Evolutionary conservation across 202 grass and related monocot species (phyloP).

Genomic region (Carex arenaria): DNA sequence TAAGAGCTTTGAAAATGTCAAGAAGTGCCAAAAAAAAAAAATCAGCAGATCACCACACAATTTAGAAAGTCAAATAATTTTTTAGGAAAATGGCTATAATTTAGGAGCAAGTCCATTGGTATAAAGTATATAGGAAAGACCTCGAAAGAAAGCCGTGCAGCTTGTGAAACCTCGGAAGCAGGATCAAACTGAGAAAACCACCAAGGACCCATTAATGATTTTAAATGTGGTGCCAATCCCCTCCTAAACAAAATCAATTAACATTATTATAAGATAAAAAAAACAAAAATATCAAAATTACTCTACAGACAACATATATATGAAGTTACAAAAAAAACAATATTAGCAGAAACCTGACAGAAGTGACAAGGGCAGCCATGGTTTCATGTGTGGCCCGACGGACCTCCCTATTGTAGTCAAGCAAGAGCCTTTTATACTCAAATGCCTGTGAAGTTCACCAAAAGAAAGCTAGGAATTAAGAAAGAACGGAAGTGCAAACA

Average conservation of each 20-base stretch:
- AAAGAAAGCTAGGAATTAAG: constrained; percentile 4
- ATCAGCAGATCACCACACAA: not conserved
- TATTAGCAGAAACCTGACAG: constrained; percentile 56
- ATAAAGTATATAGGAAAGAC: constrained; percentile 38
- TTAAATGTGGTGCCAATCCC: constrained; percentile 83
- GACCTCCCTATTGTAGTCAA: constrained; percentile 94
- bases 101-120: not conserved
- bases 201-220: constrained; percentile 95
- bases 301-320: constrained; percentile 15
- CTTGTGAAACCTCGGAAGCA: constrained; percentile 79
- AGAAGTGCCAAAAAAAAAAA: not conserved
- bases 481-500: constrained; percentile 21
- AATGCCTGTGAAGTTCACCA: constrained; percentile 48
- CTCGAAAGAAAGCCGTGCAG: constrained; percentile 82
- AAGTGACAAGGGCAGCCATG: constrained; percentile 70
- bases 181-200: constrained; percentile 99
- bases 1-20: not conserved
- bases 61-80: not conserved
- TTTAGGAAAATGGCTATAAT: not conserved
- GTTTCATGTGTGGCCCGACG: constrained; percentile 81
- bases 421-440: constrained; percentile 83
- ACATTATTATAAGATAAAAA: constrained; percentile 6
- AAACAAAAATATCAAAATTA: not conserved
- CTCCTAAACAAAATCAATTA: constrained; percentile 51
- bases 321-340: constrained; percentile 11